Evolutionary conservation across 768 basidiomycete genomes (phyloP), one percentile per base, ranked within the genome.

Genomic region (Harrya chromipes): DNA sequence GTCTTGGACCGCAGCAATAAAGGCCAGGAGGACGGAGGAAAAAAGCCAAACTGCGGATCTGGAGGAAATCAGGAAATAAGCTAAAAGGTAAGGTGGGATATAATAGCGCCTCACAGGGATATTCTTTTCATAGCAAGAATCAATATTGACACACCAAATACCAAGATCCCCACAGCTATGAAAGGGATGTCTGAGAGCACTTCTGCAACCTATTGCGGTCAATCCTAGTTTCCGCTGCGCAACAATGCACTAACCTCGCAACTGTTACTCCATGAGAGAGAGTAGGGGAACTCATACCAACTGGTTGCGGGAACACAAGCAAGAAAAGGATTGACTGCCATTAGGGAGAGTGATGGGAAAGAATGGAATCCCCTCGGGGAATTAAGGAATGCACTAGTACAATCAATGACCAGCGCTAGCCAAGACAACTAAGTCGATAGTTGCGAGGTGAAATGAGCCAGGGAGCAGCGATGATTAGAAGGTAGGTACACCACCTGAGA

Each of bases 181-280:
- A 85, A 72, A 19, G 87, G 87, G 46, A 88, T 80, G 53, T 85
- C 83, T 16, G 78, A 70, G 39, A 88, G 70, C 36, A 87, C 61
- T 54, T 72, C 67, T 50, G 80, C 77, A 36, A 85, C 67, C 83
- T 86, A 45, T 17, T 55, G 26, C 49, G 24, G 42, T 56, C 35
- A 59, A 54, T 45, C 12, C 21, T 4, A 11, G 29, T 17, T 41
- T 46, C n/a, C n/a, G 27, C 13, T n/a, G 36, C 31, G 20, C 21
- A 49, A 17, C 9, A 36, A 43, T 58, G 20, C 6, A 71, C 79
- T 47, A 40, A 81, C 81, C 56, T 74, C 71, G 51, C 65, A 67
- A 59, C 76, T 68, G 51, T 67, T 63, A 50, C 71, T 75, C 54
- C 76, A 65, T 39, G 67, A 60, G 37, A 74, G 61, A 46, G 70